Base-by-base conservation (phyloP, 441 rosid species). In the Sinapis alba region DNA sequence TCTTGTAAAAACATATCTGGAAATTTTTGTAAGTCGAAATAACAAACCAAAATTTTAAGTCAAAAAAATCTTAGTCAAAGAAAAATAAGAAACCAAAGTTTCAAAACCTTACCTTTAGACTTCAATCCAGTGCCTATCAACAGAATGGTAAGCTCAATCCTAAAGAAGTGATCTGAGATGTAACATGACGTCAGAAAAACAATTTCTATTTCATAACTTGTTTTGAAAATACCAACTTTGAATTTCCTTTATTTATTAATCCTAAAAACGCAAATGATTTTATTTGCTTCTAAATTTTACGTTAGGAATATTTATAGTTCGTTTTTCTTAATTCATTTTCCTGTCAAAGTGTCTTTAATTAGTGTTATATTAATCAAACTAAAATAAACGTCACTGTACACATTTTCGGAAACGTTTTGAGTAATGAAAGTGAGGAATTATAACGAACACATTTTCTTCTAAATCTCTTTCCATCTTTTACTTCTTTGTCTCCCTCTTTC, bases 351-450 rank as follows among this genome's bases (percentile, higher is more conserved):
- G 60, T 28, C 26, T 65, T 65, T 36, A n/a, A n/a, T n/a, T n/a
- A 64, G 27, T 36, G 23, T 65, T 65, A 20, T 26, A 56, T 56
- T 73, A 15, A 65, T 19, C 21, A 34, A 41, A 45, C 50, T 9
- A 53, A 57, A 65, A 12, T 30, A 58, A 66, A 58, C 51, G 43
- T 41, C 13, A 20, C 13, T 45, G 54, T 51, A 45, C 19, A n/a
- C 1, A n/a, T 60, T 26, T 34, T 51, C 6, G 6, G 57, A 68
- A 68, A 75, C 63, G 24, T 61, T 19, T 13, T 61, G 57, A 68
- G 69, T 68, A 23, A 51, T 68, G 18, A 60, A 60, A 8, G 47
- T 6, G 63, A 68, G 63, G 69, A 68, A 60, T 50, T 23, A 57
- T 23, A 57, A 24, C 32, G 36, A 58, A 58, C 45, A 58, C 23